Conservation (phyloP, 169 alveolate species). For the Cyclospora cayetanensis region DNA sequence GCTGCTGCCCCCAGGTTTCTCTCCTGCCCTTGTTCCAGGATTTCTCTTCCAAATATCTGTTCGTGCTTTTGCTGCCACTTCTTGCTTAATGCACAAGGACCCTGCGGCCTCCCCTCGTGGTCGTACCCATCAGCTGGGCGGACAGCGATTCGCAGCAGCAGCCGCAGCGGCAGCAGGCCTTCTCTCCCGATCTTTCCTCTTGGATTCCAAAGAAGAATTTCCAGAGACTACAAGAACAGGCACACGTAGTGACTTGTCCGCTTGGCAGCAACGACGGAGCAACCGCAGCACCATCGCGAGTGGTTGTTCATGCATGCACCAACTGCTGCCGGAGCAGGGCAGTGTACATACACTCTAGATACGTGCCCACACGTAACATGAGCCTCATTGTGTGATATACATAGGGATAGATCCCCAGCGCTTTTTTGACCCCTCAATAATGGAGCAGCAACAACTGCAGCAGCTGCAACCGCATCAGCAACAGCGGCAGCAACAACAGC, state of each 20-base stretch:
- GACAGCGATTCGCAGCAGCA: neutral
- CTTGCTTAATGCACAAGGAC: neutral
- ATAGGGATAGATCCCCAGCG: constrained; percentile 8
- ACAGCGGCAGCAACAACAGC: constrained; percentile 42
- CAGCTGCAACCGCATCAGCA: constrained; percentile 3
- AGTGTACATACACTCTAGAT: neutral
- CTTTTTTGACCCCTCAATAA: neutral
- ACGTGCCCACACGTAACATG: neutral
- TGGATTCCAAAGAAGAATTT: constrained; percentile 54
- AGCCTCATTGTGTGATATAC: neutral
- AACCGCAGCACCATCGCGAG: constrained; percentile 19
- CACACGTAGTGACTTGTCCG: neutral
- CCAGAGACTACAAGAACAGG: constrained; percentile 15
- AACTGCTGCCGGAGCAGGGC: constrained; percentile 19
- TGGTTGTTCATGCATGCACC: no score
- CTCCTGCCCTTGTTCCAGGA: neutral
- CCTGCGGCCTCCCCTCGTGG: neutral
- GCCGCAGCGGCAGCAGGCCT: neutral
- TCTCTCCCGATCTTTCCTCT: neutral
- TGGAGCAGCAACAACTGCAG: constrained; percentile 38
- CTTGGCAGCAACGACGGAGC: neutral
- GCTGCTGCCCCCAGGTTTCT: constrained; percentile 36
- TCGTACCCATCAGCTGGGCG: neutral
- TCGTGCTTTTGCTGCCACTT: neutral
- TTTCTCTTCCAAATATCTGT: neutral